These are phyloP conservation scores for Scutellaria baicalensis DNA, from an alignment of 257 asterid species.

Conservation along the genomic window DNA sequence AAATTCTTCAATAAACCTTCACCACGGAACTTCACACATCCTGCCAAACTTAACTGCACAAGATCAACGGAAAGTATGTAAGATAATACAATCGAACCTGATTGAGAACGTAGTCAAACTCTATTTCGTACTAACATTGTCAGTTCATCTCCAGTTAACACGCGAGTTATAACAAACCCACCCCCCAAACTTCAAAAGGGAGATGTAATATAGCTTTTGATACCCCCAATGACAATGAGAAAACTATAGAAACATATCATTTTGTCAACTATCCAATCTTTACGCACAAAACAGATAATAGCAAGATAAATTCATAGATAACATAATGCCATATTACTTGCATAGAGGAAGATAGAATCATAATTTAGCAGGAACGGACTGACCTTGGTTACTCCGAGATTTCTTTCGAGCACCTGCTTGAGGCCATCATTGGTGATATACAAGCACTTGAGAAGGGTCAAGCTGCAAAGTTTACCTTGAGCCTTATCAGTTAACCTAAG, in stretches of 20 bases:
- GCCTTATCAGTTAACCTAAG: constrained; percentile 54
- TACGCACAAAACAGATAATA: neutral
- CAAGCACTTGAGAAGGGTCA: constrained; percentile 49
- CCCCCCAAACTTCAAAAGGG: too few relatives aligned
- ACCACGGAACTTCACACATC: constrained; percentile 39
- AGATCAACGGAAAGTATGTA: neutral
- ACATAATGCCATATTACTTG: neutral
- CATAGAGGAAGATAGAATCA: neutral
- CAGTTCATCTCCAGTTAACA: too few relatives aligned
- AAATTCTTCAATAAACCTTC: constrained; percentile 38
- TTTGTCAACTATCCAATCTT: neutral
- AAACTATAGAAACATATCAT: neutral
- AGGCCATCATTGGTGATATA: constrained; percentile 49
- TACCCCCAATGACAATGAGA: neutral
- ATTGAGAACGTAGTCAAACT: too few relatives aligned
- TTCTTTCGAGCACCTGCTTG: constrained; percentile 45
- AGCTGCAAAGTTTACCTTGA: constrained; percentile 52
- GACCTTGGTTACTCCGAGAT: constrained; percentile 57
- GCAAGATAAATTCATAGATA: neutral
- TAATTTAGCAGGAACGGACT: too few relatives aligned
- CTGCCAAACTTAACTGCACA: constrained; percentile 64
- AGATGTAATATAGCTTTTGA: neutral
- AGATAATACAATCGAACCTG: neutral
- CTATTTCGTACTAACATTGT: too few relatives aligned
- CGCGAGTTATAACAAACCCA: too few relatives aligned